Base-by-base conservation (phyloP, 176 grass and related monocot species). In the Ensete glaucum region DNA sequence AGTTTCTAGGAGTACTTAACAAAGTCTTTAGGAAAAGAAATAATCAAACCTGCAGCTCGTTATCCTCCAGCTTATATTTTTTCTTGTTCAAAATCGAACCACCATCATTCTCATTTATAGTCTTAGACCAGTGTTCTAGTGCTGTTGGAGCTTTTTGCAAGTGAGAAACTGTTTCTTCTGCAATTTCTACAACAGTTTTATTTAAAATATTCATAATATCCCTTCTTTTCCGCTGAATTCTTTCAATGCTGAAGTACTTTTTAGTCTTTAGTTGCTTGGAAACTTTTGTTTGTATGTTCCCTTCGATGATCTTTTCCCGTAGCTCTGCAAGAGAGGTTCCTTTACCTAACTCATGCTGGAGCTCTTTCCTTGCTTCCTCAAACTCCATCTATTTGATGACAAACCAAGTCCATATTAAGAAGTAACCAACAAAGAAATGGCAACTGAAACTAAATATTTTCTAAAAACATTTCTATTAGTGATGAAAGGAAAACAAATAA, bases 161-260 rank as follows among this genome's bases (percentile, higher is more conserved):
- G 23, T 43, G 9, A 24, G 67, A 73, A 63, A 71, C 43, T 73
- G 91, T 86, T 25, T 82, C 68, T 76, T 89, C 82, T 20, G 78
- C 59, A 62, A 68, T 34, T 27, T 69, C 24, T 43, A 81, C 75
- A 74, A 86, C 76, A 84, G 89, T 56, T 79, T 94, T 99, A 77
- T 77, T 99, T 27, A 94, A 82, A 76, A 91, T 77, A 50, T 91
- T 81, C 77, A 80, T 75, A 64, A 89, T 52, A 53, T 91, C 88
- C 88, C 86, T 91, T 62, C 77, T 82, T 81, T 91, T 94, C 55
- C 90, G 88, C 62, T 91, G 88, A 81, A 91, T 83, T 80, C 82
- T 89, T 94, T 94, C 95, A 25, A 83, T 82, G 53, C 84, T 91
- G 62, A 85, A 97, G 79, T 90, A 93, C n/a, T 88, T 85, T 52